Base-by-base conservation (phyloP, 805 yeast genomes). In the Candida maris region DNA sequence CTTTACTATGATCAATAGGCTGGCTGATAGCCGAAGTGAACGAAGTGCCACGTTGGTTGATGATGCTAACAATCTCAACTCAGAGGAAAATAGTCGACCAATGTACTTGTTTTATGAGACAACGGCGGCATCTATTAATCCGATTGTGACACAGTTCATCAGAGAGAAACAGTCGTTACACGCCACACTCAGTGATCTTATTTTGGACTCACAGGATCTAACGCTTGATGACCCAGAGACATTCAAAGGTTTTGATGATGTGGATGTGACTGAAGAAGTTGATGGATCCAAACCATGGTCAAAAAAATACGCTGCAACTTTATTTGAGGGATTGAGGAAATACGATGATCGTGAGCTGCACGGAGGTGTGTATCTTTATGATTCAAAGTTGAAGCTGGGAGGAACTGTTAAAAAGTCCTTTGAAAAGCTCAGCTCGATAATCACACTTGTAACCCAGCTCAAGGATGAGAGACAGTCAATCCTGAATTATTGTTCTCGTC, bases 201-300 rank as follows among this genome's bases (percentile, higher is more conserved):
- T 85, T 8, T 72, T 85, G 71, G 76, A 79, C 31, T 70, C 84
- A 0, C 95, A 85, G 53, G 67, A 77, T 9, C 60, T 85, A 8
- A 81, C 93, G 0, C 59, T 84, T 8, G 75, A 71, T 19, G 94
- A 85, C 52, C 87, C 93, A 1, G 87, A 82, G 40, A 81, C 79
- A 2, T 85, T 85, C 58, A 68, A 70, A 34, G 75, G 82, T 0
- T 66, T 82, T 61, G 70, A 70, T 39, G 79, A 78, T 20, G 85
- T 79, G 25, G 68, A 80, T 25, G 12, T 21, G 6, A 13, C 31
- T 47, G 12, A 65, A 65, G 24, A 66, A 67, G 8, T 54, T 59
- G 2, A 48, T 67, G 43, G 59, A 59, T 33, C 48, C 15, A 28
- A 28, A 17, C 12, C 60, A 10, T 70, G 70, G 2, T 64, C 69